Base-by-base conservation (phyloP, 1,284 basidiomycete genomes). In the Austroboletus niveus region DNA sequence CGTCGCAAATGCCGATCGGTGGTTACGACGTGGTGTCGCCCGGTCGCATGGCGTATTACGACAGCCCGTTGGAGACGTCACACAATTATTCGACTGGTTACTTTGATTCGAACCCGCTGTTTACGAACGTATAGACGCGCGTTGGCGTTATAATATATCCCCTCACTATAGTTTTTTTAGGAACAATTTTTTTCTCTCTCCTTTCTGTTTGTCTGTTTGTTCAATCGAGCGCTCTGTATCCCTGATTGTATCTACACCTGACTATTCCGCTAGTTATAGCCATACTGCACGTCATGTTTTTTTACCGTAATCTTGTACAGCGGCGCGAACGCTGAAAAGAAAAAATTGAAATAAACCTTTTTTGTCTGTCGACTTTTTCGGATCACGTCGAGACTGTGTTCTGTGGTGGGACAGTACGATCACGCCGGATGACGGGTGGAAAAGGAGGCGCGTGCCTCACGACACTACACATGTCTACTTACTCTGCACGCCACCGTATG, bases 41-140 rank as follows among this genome's bases (percentile, higher is more conserved):
- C 30, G 51, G 54, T 47, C 49, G 53, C 49, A 53, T 70, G 62
- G 22, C 69, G 5, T 55, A 69, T 15, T 67, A 69, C 44, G 60
- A 68, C 49, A 53, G 56, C 30, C 53, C 60, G 39, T 29, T 67
- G 35, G 69, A 67, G 32, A 34, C 56, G 10, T 49, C 46, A 20
- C 66, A 63, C 41, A 27, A 41, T n/a, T 70, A 66, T 42, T 50
- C 57, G 3, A 44, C 48, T 7, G 41, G 47, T 9, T 58, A 54
- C 42, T 69, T 67, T 50, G 64, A 69, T 24, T 54, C 65, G 31
- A 57, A 47, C 41, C 48, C 56, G 34, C 40, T 68, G 45, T 66
- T 64, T 52, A 60, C 66, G 32, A 62, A 52, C 36, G 60, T 59
- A 58, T 65, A 64, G 60, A 27, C 30, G 45, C 47, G 32, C 39